A percentile compares a stretch with the other conserved stretches of the same genome.
phyloP scores from a whole-genome alignment of 2,329 filamentous ascomycete genomes.

The Alternaria incomplexa region DNA sequence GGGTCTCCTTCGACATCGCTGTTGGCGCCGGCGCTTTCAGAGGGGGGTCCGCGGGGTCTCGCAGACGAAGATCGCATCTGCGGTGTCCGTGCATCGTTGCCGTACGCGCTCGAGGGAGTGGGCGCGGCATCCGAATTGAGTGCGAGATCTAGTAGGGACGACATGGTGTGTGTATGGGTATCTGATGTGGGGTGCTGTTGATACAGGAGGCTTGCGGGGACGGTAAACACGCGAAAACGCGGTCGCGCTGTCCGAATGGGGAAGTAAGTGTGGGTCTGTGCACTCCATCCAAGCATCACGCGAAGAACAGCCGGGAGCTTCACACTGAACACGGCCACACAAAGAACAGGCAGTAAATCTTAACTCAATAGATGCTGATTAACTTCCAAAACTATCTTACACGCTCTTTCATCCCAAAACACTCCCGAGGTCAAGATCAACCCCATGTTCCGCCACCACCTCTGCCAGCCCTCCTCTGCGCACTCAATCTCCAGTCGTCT shows the following conservation, averaged over 20 bases:
- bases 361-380: background rate
- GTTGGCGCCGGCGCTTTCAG: constrained; percentile 57
- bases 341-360: background rate
- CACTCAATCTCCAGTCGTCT: constrained; percentile 92
- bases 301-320: background rate
- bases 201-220: constrained; percentile 16
- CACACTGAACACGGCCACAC: background rate
- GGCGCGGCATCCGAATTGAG: constrained; percentile 55
- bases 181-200: constrained; percentile 11
- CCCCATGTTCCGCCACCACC: constrained; percentile 96
- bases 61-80: constrained; percentile 59
- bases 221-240: constrained; percentile 32
- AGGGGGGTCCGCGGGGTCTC: constrained; percentile 60
- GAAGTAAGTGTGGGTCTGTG: constrained; percentile 23
- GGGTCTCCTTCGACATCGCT: constrained; percentile 66
- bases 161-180: constrained; percentile 49
- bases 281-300: background rate
- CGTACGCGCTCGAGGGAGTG: constrained; percentile 46
- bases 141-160: constrained; percentile 59
- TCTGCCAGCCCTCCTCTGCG: constrained; percentile 83
- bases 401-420: background rate
- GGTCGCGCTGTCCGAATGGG: constrained; percentile 27
- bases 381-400: background rate
- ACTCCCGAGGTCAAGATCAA: constrained; percentile 45
- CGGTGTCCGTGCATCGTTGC: constrained; percentile 45